Evolutionary conservation across 1,284 basidiomycete genomes (phyloP).

Genomic region (Lentinus polychrous): DNA sequence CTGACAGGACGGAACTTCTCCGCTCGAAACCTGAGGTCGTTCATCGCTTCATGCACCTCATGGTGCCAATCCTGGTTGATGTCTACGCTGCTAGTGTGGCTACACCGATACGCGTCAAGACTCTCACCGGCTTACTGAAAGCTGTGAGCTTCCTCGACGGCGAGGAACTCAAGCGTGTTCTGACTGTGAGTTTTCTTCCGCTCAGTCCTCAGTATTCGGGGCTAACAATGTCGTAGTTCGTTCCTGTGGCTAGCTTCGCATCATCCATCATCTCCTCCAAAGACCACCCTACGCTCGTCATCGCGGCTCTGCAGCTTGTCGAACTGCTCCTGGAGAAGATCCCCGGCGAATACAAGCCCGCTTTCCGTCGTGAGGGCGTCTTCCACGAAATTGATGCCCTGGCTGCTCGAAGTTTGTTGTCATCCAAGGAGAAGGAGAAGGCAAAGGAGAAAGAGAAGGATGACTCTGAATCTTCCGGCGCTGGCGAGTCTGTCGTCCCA

Average conservation of each 20-base stretch:
- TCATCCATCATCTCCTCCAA: conserved; percentile 88
- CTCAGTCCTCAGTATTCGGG: conserved; percentile 1
- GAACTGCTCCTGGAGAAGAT: conserved; percentile 83
- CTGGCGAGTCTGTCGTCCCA: conserved; percentile 26
- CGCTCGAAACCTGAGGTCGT: conserved; percentile 73
- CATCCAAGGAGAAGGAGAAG: conserved; percentile 49
- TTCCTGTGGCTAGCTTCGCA: conserved; percentile 88
- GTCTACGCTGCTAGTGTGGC: conserved; percentile 93
- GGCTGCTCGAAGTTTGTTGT: conserved; percentile 53
- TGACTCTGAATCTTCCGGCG: conserved; percentile 30
- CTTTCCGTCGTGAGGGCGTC: conserved; percentile 89
- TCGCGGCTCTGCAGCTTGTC: conserved; percentile 84
- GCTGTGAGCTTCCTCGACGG: conserved; percentile 83
- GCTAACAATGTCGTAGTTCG: conserved; percentile 46
- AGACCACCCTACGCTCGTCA: conserved; percentile 80
- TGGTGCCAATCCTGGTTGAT: conserved; percentile 89
- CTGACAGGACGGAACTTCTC: conserved; percentile 64
- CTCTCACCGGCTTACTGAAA: conserved; percentile 80
- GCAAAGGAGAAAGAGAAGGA: conserved; percentile 42
- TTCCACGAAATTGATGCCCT: conserved; percentile 85
- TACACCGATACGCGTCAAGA: conserved; percentile 79
- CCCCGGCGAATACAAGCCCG: conserved; percentile 75
- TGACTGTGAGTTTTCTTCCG: conserved; percentile 47
- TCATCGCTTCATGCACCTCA: conserved; percentile 75
- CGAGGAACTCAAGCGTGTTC: conserved; percentile 66